Evolutionary conservation across 2,329 filamentous ascomycete species (phyloP).

Genomic region (Talaromyces sp.): DNA sequence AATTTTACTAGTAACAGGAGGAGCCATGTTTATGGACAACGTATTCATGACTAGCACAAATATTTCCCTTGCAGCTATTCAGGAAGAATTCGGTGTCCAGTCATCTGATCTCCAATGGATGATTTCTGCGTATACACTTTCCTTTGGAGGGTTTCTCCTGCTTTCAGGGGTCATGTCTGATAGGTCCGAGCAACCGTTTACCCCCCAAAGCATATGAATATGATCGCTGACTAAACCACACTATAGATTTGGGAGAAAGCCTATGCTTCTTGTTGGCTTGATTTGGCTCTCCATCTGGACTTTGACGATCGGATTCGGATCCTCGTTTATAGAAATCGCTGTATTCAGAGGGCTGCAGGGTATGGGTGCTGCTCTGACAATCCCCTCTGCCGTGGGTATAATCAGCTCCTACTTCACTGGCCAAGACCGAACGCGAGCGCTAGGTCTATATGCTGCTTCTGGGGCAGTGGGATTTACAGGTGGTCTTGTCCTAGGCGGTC

Average conservation of each 20-base stretch:
- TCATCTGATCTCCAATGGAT: constrained; percentile 38
- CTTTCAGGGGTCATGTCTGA: constrained; percentile 32
- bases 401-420: constrained; percentile 40
- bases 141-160: constrained; percentile 35
- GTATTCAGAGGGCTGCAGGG: constrained; percentile 44
- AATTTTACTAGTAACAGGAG: constrained; percentile 38
- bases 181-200: constrained; percentile 16
- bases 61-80: constrained; percentile 38
- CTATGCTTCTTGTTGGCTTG: constrained; percentile 36
- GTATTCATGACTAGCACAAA: constrained; percentile 43
- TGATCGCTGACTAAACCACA: not conserved
- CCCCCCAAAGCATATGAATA: not conserved
- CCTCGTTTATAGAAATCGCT: constrained; percentile 37
- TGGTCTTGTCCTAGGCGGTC: constrained; percentile 37
- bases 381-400: constrained; percentile 45
- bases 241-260: constrained; percentile 32
- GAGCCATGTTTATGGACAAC: constrained; percentile 42
- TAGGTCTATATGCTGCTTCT: constrained; percentile 38
- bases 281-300: constrained; percentile 33
- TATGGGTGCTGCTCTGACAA: constrained; percentile 43
- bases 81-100: constrained; percentile 32
- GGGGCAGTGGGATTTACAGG: constrained; percentile 38
- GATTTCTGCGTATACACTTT: constrained; percentile 39
- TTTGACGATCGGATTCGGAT: constrained; percentile 34
- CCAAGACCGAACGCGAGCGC: constrained; percentile 32